These are phyloP conservation scores for Bullera alba DNA, from an alignment of 768 basidiomycete species.

Conservation along the genomic window DNA sequence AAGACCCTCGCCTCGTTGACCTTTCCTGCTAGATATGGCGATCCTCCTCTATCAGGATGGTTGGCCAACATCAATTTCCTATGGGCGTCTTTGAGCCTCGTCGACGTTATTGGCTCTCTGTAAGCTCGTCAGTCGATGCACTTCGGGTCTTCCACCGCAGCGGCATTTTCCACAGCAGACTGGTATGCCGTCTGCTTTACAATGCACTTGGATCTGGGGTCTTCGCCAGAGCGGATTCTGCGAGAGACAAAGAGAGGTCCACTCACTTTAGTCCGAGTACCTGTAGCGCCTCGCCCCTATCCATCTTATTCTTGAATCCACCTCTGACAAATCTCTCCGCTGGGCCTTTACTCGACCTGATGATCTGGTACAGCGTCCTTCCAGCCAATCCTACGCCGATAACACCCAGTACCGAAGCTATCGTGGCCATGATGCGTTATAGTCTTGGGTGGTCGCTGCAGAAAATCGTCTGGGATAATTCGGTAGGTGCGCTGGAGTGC, in stretches of 20 bases:
- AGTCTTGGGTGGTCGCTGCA: too few relatives aligned
- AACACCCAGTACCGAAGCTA: too few relatives aligned
- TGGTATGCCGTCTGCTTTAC: not conserved
- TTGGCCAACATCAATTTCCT: conserved; percentile 96
- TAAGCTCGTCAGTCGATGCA: not conserved
- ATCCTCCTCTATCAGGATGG: conserved; percentile 95
- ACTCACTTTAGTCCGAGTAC: conserved; percentile 88
- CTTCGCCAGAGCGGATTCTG: too few relatives aligned
- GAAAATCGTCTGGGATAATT: too few relatives aligned
- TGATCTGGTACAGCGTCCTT: conserved; percentile 31
- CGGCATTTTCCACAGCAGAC: not conserved
- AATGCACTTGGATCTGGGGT: too few relatives aligned
- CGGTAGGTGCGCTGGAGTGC: too few relatives aligned
- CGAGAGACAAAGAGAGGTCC: too few relatives aligned
- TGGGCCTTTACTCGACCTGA: conserved; percentile 42
- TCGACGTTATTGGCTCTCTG: conserved; percentile 77
- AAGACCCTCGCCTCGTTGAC: conserved; percentile 97
- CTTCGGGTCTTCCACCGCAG: not conserved
- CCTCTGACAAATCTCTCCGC: conserved; percentile 82
- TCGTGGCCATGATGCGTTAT: too few relatives aligned
- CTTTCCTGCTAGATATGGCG: conserved; percentile 97
- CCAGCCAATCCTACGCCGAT: too few relatives aligned
- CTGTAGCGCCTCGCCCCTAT: conserved; percentile 81
- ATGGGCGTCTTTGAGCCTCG: conserved; percentile 85
- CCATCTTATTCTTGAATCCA: conserved; percentile 94